phyloP scores from a whole-genome alignment of 2,329 filamentous ascomycete genomes.

The Colletotrichum incanum region DNA sequence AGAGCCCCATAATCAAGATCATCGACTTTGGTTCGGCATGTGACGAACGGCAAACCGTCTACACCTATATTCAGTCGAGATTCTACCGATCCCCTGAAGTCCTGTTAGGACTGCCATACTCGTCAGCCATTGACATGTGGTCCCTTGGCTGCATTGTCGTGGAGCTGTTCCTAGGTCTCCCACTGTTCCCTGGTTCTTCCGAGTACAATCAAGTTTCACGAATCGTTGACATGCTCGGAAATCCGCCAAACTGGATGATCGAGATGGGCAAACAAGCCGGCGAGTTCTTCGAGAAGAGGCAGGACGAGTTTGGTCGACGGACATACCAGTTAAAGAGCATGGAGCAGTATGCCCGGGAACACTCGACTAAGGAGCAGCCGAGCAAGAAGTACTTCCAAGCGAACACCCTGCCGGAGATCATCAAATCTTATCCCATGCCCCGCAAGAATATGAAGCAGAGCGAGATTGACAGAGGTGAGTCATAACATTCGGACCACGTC shows the following conservation, averaged over 20 bases:
- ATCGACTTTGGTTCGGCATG: slow-evolving; percentile 99
- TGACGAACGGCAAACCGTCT: slow-evolving; percentile 97
- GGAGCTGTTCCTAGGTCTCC: slow-evolving; percentile 94
- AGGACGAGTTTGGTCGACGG: slow-evolving; percentile 92
- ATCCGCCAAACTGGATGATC: slow-evolving; percentile 98
- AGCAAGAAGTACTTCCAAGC: slow-evolving; percentile 99
- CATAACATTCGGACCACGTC: background rate
- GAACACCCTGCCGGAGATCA: slow-evolving; percentile 94
- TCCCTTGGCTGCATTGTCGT: slow-evolving; percentile 98
- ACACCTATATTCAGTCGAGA: slow-evolving; percentile 98
- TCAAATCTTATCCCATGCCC: slow-evolving; percentile 98
- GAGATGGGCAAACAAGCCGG: slow-evolving; percentile 98
- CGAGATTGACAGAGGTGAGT: slow-evolving; percentile 92
- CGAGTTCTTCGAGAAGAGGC: slow-evolving; percentile 94
- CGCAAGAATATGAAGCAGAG: slow-evolving; percentile 99
- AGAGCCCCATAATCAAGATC: slow-evolving; percentile 99
- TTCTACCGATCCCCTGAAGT: slow-evolving; percentile 99
- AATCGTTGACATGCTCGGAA: slow-evolving; percentile 97
- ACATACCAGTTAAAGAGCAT: slow-evolving; percentile 95
- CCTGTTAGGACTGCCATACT: slow-evolving; percentile 94
- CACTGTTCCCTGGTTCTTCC: slow-evolving; percentile 95
- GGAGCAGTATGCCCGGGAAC: slow-evolving; percentile 97
- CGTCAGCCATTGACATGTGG: slow-evolving; percentile 99
- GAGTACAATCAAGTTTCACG: slow-evolving; percentile 99
- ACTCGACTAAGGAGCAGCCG: slow-evolving; percentile 96